A percentile compares a stretch with the other conserved stretches of the same genome.
These are phyloP conservation scores for Viola pubescens DNA, from an alignment of 441 rosid genomes.

Conservation along the genomic window DNA sequence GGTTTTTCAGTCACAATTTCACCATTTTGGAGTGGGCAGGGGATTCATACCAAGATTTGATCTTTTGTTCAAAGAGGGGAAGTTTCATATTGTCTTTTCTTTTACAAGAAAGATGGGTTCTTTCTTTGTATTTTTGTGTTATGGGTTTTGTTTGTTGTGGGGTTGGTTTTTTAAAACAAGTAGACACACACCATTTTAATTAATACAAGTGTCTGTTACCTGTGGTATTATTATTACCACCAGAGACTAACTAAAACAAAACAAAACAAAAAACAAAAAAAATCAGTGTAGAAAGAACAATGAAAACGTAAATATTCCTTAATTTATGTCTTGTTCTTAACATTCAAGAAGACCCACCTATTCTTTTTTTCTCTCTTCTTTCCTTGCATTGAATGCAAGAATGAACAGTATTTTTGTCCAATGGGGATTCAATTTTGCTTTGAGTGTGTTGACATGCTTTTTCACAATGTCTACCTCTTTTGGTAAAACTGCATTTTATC, in stretches of 20 bases:
- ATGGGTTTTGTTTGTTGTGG: constrained; percentile 12
- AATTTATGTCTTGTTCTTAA: background rate
- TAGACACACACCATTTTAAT: too few species aligned
- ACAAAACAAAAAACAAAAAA: too few species aligned
- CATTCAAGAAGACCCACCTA: too few species aligned
- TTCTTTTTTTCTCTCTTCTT: background rate
- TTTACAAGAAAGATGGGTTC: constrained; percentile 1
- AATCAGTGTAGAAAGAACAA: constrained; percentile 8
- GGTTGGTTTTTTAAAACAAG: constrained; percentile 30
- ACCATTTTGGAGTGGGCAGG: constrained; percentile 15
- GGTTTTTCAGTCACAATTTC: background rate
- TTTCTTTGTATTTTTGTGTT: constrained; percentile 19
- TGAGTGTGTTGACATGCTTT: constrained; percentile 4
- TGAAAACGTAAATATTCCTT: constrained; percentile 8
- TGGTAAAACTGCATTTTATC: constrained; percentile 21
- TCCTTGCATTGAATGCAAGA: background rate
- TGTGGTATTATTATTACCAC: constrained; percentile 11
- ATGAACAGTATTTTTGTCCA: background rate
- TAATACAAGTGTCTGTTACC: constrained; percentile 28
- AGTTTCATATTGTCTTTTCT: constrained; percentile 13
- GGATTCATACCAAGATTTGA: constrained; percentile 14
- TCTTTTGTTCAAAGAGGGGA: constrained; percentile 20
- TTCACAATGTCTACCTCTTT: background rate
- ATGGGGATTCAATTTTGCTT: background rate
- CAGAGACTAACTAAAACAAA: constrained; percentile 27